Evolutionary conservation across 192 early-diverging fungal genomes (phyloP).

Genomic region (Entomortierella beljakovae): DNA sequence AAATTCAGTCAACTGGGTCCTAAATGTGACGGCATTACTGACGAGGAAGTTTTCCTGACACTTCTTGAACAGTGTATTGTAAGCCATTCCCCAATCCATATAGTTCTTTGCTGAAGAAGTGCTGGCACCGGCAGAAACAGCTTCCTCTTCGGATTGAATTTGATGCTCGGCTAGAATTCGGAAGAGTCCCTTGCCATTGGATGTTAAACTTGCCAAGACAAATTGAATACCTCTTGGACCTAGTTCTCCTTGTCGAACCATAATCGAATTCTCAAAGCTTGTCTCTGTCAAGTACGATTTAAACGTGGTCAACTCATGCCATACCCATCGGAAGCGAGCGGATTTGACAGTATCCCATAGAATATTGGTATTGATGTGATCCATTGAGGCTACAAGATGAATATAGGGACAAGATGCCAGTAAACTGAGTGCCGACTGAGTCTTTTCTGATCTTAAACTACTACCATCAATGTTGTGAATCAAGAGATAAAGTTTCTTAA

Average conservation of each 20-base stretch:
- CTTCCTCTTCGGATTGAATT: constrained; percentile 59
- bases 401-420: constrained; percentile 77
- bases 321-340: constrained; percentile 83
- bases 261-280: constrained; percentile 81
- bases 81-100: constrained; percentile 68
- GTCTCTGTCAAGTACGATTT: constrained; percentile 86
- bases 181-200: constrained; percentile 89
- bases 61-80: constrained; percentile 72
- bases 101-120: constrained; percentile 21
- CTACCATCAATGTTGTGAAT: constrained; percentile 93
- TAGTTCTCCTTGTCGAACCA: constrained; percentile 65
- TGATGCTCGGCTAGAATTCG: constrained; percentile 87
- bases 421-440: constrained; percentile 73
- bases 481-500: constrained; percentile 75
- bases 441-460: constrained; percentile 74
- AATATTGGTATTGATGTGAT: constrained; percentile 91
- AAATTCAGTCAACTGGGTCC: constrained; percentile 94
- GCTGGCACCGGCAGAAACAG: constrained; percentile 1
- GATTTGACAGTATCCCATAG: constrained; percentile 86
- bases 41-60: constrained; percentile 89
- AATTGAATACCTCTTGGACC: constrained; percentile 78
- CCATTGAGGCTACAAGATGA: constrained; percentile 85
- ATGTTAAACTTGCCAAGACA: constrained; percentile 85
- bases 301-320: constrained; percentile 94
- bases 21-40: constrained; percentile 85